Conservation (phyloP, 2,329 filamentous ascomycete species). For the Diplodia sapinea region DNA sequence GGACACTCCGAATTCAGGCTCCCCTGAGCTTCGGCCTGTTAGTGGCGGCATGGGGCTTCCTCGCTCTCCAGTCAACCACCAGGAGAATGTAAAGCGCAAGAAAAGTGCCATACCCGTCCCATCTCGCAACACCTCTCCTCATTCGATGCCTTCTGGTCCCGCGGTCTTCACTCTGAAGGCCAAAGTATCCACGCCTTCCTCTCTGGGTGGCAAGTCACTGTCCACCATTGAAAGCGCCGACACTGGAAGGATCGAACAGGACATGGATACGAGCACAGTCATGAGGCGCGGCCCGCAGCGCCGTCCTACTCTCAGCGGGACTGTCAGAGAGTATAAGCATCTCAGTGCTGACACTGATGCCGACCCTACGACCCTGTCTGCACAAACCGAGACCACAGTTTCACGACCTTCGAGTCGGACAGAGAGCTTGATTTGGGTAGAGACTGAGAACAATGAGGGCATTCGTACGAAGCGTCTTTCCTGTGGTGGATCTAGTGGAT, state of each 20-base stretch:
- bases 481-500: background rate
- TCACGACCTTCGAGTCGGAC: conserved; percentile 15
- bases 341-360: conserved; percentile 19
- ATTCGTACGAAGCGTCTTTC: conserved; percentile 23
- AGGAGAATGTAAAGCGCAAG: conserved; percentile 12
- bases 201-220: conserved; percentile 15
- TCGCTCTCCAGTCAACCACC: background rate
- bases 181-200: conserved; percentile 6
- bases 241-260: conserved; percentile 8
- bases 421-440: conserved; percentile 14
- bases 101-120: conserved; percentile 26
- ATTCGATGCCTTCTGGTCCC: background rate
- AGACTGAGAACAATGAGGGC: conserved; percentile 12
- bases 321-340: conserved; percentile 9
- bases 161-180: conserved; percentile 2
- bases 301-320: conserved; percentile 15
- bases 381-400: background rate
- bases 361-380: background rate
- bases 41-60: background rate
- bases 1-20: background rate
- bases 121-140: background rate
- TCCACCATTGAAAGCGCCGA: conserved; percentile 28
- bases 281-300: conserved; percentile 26
- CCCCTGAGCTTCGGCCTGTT: background rate
- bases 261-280: conserved; percentile 11